These are phyloP conservation scores for Tausonia pullulans DNA, from an alignment of 1,284 basidiomycete genomes.

Conservation along the genomic window DNA sequence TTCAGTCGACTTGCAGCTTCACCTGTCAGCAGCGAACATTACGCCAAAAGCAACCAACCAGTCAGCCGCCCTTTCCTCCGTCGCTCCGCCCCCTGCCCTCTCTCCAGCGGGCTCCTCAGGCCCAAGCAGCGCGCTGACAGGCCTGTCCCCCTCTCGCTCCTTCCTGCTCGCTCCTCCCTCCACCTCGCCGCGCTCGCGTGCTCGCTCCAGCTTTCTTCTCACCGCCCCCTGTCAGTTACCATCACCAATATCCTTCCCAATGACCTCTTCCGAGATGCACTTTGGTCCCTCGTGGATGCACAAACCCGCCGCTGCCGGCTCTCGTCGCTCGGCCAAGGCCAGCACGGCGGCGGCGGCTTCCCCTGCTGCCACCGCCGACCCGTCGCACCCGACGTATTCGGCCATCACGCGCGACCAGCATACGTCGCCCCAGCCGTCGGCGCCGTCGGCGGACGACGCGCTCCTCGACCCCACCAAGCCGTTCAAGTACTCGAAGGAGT, in stretches of 20 bases:
- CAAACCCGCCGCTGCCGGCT: constrained; percentile 39
- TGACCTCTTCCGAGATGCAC: constrained; percentile 50
- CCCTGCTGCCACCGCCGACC: constrained; percentile 1
- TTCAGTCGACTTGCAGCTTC: too few relatives aligned
- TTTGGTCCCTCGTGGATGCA: constrained; percentile 86
- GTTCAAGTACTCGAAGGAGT: constrained; percentile 76
- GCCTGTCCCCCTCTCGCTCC: too few relatives aligned
- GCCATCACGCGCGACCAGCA: constrained; percentile 30
- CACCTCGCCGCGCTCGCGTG: too few relatives aligned
- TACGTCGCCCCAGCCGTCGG: constrained; percentile 50
- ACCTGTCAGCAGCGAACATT: too few relatives aligned
- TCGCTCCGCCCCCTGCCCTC: too few relatives aligned
- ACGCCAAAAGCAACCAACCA: too few relatives aligned
- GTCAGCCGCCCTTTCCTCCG: too few relatives aligned
- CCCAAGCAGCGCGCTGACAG: too few relatives aligned
- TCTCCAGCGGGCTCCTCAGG: too few relatives aligned
- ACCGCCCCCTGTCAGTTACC: too few relatives aligned
- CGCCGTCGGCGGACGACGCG: constrained; percentile 13
- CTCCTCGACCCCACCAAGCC: constrained; percentile 51
- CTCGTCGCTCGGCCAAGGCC: constrained; percentile 22
- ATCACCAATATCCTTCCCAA: constrained; percentile 45
- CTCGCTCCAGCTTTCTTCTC: too few relatives aligned
- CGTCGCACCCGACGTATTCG: constrained; percentile 53
- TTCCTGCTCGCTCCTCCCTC: too few relatives aligned
- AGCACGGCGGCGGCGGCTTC: not conserved